These are phyloP conservation scores for Phaeomoniella chlamydospora DNA, from an alignment of 2,329 filamentous ascomycete species.

Conservation along the genomic window DNA sequence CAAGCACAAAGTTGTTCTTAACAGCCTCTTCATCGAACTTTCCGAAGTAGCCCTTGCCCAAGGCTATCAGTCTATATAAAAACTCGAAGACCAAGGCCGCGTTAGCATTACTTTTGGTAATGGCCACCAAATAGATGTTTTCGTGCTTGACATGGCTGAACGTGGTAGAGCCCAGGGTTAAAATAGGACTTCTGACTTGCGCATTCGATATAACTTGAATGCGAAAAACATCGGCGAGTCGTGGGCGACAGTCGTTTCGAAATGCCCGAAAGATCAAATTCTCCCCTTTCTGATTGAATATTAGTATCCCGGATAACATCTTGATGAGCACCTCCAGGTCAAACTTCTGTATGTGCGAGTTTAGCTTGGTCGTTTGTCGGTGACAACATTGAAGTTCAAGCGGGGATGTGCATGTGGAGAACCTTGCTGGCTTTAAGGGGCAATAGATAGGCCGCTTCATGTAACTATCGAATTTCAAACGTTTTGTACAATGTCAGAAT, in stretches of 20 bases:
- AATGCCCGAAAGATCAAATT: constrained; percentile 99
- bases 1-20: constrained; percentile 98
- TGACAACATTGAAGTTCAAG: no score
- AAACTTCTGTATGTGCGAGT: no score
- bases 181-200: constrained; percentile 90
- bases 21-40: constrained; percentile 99
- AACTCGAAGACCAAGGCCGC: constrained; percentile 97
- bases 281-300: constrained; percentile 99
- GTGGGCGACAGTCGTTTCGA: constrained; percentile 93
- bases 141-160: constrained; percentile 99
- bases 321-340: constrained; percentile 21
- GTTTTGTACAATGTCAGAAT: no score
- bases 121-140: constrained; percentile 94
- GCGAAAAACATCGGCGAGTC: constrained; percentile 95
- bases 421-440: no score
- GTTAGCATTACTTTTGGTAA: constrained; percentile 99
- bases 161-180: constrained; percentile 92
- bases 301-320: constrained; percentile 93
- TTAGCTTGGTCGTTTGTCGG: no score
- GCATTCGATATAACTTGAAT: constrained; percentile 99
- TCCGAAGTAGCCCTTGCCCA: constrained; percentile 93
- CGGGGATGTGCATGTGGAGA: no score
- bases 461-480: no score
- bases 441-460: no score
- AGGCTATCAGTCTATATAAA: constrained; percentile 74